Conservation (phyloP, 2,329 filamentous ascomycete genomes). For the Pseudogymnoascus sp. region DNA sequence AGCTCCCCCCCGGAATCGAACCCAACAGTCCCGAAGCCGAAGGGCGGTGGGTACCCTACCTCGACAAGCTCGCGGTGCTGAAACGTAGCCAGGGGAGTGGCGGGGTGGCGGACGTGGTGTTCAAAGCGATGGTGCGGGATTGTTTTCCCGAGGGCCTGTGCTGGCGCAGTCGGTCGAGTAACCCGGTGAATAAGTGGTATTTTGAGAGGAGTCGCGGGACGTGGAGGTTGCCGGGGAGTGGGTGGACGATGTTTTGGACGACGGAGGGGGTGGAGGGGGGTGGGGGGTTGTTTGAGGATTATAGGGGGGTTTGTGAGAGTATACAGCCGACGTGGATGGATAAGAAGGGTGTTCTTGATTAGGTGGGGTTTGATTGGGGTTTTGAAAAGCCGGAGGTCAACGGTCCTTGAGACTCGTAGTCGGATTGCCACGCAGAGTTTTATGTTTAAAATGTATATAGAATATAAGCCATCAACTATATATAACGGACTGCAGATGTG, state of each 20-base stretch:
- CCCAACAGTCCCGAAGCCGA: slow-evolving; percentile 42
- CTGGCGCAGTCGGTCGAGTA: slow-evolving; percentile 81
- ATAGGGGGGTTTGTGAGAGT: slow-evolving; percentile 63
- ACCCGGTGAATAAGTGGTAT: slow-evolving; percentile 99
- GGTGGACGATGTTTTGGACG: slow-evolving; percentile 99
- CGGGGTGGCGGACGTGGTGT: slow-evolving; percentile 90
- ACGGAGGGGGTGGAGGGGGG: slow-evolving; percentile 55
- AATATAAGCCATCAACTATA: not conserved
- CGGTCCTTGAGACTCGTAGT: not conserved
- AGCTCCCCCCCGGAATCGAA: slow-evolving; percentile 57
- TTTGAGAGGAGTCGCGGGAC: slow-evolving; percentile 83
- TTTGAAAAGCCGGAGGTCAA: not conserved
- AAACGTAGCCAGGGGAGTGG: slow-evolving; percentile 81
- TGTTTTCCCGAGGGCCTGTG: slow-evolving; percentile 86
- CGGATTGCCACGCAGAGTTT: not conserved
- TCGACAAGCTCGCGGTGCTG: slow-evolving; percentile 95
- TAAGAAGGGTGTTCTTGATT: slow-evolving; percentile 50
- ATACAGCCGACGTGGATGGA: slow-evolving; percentile 58
- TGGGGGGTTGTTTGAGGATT: slow-evolving; percentile 51
- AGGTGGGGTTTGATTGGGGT: not conserved
- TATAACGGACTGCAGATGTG: not conserved
- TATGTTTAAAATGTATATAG: not conserved
- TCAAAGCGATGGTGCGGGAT: slow-evolving; percentile 85
- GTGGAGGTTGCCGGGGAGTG: slow-evolving; percentile 68
- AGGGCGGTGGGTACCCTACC: slow-evolving; percentile 72